These are phyloP conservation scores for Chimonanthus salicifolius DNA, from an alignment of 164 flowering plant genomes.

Conservation along the genomic window DNA sequence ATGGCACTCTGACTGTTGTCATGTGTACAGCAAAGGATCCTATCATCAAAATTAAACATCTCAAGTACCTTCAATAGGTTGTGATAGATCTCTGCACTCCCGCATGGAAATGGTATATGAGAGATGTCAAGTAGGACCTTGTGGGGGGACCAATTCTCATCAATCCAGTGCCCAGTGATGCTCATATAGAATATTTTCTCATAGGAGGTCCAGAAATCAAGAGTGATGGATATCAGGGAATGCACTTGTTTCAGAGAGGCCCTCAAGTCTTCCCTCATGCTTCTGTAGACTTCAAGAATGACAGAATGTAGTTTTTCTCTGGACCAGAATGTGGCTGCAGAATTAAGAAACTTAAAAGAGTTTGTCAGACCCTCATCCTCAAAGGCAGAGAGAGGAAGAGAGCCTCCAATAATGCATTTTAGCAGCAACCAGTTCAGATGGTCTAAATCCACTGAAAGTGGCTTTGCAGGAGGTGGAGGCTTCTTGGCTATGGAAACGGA, in stretches of 20 bases:
- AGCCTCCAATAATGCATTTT: conserved; percentile 70
- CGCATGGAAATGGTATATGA: conserved; percentile 53
- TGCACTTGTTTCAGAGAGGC: conserved; percentile 51
- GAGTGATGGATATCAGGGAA: conserved; percentile 65
- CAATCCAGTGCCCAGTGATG: conserved; percentile 84
- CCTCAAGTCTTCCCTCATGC: conserved; percentile 75
- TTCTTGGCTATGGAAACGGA: conserved; percentile 45
- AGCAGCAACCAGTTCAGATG: conserved; percentile 90
- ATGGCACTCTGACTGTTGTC: conserved; percentile 67
- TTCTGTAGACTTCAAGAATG: conserved; percentile 57
- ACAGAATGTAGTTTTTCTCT: conserved; percentile 53
- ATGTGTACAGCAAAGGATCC: conserved; percentile 77
- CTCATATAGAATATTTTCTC: conserved; percentile 81
- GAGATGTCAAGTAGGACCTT: conserved; percentile 79
- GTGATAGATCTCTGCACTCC: conserved; percentile 52
- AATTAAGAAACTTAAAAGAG: conserved; percentile 71
- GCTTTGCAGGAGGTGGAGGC: conserved; percentile 50
- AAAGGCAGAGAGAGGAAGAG: conserved; percentile 70
- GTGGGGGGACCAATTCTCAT: conserved; percentile 78
- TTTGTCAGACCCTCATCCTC: conserved; percentile 68
- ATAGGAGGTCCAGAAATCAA: conserved; percentile 85
- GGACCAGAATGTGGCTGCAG: conserved; percentile 68
- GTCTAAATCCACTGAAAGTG: conserved; percentile 57
- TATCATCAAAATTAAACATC: conserved; percentile 59
- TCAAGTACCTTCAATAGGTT: conserved; percentile 57